Evolutionary conservation across 1,139 yeast genomes (phyloP), one percentile per base, ranked within the genome.

Genomic region (Arxiozyma bovina): DNA sequence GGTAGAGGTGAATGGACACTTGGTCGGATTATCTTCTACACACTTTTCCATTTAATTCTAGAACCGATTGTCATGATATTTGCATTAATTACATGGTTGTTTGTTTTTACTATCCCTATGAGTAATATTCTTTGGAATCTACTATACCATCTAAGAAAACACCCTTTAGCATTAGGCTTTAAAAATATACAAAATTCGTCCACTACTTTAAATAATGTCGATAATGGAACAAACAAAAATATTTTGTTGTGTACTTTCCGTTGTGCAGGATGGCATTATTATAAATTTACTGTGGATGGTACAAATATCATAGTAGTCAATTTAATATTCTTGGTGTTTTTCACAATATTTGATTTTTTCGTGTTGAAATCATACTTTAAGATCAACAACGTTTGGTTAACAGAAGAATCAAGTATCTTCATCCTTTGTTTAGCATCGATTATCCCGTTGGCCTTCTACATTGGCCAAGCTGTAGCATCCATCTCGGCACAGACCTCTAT

Each of bases 391-490:
- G 56, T 70, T 0, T 72, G 83, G 70, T 66, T 86, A 54, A 85
- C 95, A 0, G 75, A 83, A 60, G 82, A 50, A 70, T 79, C 70
- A 0, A 62, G 72, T 9, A 77, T 90, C 49, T 94, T 93, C 65
- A 75, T 81, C 53, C 74, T 90, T 30, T 87, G 96, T 70, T 74
- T 93, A 58, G 77, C 87, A 53, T 87, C 97, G 1, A 88, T 93
- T 58, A 81, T 93, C 51, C 99, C 99, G 2, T 76, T 93, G 61
- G 99, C 99, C 0, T 93, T 93, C 68, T 93, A 91, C 69, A 91
- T 93, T 64, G 99, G 99, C 3, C 98, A 93, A 70, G 99, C 98
- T 1, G 99, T 93, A 27, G 99, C 99, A 0, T 91, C 98, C 1
- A 93, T 93, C 59, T 87, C 96, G 3, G 98, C 99, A 0, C 99